Conservation (phyloP, 768 basidiomycete genomes). For the Cyclocybe cylindracea region DNA sequence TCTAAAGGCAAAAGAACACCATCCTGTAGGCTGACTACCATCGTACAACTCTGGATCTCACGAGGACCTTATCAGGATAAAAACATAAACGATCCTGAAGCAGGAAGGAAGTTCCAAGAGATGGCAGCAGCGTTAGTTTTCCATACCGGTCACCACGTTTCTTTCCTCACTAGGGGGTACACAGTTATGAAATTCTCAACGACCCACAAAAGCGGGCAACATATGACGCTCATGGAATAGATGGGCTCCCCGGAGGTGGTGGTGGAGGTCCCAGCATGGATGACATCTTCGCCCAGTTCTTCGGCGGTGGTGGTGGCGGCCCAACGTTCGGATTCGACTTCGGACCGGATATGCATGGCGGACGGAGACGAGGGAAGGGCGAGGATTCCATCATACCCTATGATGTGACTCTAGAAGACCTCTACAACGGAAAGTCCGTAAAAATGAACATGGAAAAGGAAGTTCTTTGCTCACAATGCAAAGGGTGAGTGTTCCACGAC, state of each 20-base stretch:
- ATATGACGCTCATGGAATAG: conserved; percentile 78
- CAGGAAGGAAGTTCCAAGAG: conserved; percentile 83
- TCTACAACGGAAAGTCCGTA: conserved; percentile 88
- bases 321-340: conserved; percentile 68
- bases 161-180: conserved; percentile 4
- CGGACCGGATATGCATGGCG: conserved; percentile 45
- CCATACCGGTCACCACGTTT: neutral
- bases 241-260: conserved; percentile 57
- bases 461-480: conserved; percentile 74
- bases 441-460: conserved; percentile 90
- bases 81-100: conserved; percentile 89
- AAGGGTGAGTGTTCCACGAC: conserved; percentile 54
- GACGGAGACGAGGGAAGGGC: conserved; percentile 55
- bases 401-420: conserved; percentile 87
- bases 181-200: conserved; percentile 81
- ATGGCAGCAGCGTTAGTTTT: conserved; percentile 80
- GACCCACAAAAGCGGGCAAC: conserved; percentile 65
- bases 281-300: conserved; percentile 79
- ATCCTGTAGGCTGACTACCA: conserved; percentile 57
- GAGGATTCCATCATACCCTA: conserved; percentile 78
- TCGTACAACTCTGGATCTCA: conserved; percentile 1
- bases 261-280: conserved; percentile 49
- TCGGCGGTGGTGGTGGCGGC: conserved; percentile 45
- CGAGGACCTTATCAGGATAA: conserved; percentile 34
- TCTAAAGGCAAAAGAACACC: conserved; percentile 79